A percentile compares a stretch with the other conserved stretches of the same genome.
Conservation (phyloP, 257 asterid species). For the Mitragyna speciosa region DNA sequence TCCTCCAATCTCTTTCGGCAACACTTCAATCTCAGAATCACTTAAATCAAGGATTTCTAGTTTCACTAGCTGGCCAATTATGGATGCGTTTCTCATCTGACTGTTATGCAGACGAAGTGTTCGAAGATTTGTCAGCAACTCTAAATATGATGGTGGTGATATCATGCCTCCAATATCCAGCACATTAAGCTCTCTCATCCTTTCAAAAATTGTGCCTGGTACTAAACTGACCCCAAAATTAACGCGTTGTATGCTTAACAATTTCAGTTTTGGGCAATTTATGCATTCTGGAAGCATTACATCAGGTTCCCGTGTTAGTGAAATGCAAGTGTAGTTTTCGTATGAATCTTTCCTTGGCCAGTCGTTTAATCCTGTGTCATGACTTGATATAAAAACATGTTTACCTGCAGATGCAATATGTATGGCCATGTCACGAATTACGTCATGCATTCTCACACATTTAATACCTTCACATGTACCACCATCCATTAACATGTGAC, state of each 20-base stretch:
- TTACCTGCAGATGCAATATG: not conserved
- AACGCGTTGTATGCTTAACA: too few relatives aligned
- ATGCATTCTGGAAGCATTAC: too few relatives aligned
- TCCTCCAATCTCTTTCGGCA: conserved; percentile 18
- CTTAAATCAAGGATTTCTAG: too few relatives aligned
- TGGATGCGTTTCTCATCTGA: too few relatives aligned
- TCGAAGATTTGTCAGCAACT: conserved; percentile 8
- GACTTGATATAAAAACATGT: not conserved
- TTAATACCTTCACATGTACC: not conserved
- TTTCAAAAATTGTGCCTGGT: not conserved
- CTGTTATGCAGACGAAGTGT: not conserved
- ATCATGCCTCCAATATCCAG: not conserved
- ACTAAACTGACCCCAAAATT: too few relatives aligned
- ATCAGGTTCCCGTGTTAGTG: too few relatives aligned
- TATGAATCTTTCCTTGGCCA: not conserved
- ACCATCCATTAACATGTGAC: conserved; percentile 3
- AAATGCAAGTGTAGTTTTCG: too few relatives aligned
- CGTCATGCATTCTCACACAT: conserved; percentile 3
- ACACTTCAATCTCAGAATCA: not conserved
- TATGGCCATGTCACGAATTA: conserved; percentile 15
- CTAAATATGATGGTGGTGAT: too few relatives aligned
- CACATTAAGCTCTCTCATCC: conserved; percentile 14
- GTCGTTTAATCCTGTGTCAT: not conserved
- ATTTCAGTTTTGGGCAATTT: too few relatives aligned
- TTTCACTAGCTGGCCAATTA: conserved; percentile 5